Evolutionary conservation across 257 asterid genomes (phyloP).

Genomic region (Jaltomata sinuosa): DNA sequence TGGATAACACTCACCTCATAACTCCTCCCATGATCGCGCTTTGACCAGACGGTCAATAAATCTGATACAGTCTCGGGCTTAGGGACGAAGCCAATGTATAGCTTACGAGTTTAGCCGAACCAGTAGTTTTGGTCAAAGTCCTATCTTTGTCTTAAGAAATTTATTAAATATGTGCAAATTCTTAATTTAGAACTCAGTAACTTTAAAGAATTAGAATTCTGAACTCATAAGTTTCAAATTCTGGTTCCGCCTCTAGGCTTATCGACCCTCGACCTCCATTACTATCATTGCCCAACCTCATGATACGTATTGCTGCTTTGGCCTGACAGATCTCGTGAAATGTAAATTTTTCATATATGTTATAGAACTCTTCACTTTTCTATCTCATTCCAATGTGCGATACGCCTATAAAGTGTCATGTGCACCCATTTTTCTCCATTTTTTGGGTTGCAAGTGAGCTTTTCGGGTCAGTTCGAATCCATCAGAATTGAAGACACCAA

Average conservation of each 20-base stretch:
- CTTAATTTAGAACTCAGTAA: no score
- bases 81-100: no score
- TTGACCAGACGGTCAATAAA: not conserved
- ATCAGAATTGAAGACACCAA: no score
- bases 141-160: no score
- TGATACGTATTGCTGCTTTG: fast-evolving
- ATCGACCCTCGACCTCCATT: not conserved
- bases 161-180: no score
- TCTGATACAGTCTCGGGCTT: not conserved
- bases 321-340: not conserved
- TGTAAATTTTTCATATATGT: not conserved
- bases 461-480: no score
- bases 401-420: not conserved
- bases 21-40: not conserved
- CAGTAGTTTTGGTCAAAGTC: no score
- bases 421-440: not conserved
- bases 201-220: no score
- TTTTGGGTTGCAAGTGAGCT: no score
- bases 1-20: not conserved
- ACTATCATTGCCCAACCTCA: not conserved
- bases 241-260: no score
- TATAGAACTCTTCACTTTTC: not conserved
- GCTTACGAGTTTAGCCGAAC: no score
- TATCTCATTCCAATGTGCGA: not conserved
- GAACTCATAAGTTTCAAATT: no score